Evolutionary conservation across 2,329 filamentous ascomycete species (phyloP).

Genomic region (Colletotrichum sp.): DNA sequence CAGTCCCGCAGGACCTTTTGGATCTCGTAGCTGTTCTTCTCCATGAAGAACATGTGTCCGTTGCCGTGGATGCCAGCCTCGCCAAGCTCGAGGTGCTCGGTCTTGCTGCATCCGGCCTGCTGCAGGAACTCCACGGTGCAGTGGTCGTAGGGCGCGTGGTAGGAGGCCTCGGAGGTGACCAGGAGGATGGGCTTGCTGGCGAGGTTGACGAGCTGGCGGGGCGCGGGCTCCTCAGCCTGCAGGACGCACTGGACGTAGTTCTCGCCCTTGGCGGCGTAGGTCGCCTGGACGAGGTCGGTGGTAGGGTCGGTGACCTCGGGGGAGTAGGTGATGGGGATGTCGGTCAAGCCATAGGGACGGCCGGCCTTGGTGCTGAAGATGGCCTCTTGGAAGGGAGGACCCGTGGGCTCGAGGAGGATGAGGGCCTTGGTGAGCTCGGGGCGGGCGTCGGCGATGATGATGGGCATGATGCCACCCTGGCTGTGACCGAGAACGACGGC

Average conservation of each 20-base stretch:
- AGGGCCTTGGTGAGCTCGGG: slow-evolving; percentile 45
- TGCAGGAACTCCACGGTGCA: slow-evolving; percentile 43
- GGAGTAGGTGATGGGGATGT: slow-evolving; percentile 52
- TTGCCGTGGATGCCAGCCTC: slow-evolving; percentile 47
- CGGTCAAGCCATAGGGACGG: slow-evolving; percentile 50
- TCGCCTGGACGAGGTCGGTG: slow-evolving; percentile 35
- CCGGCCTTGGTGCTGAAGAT: slow-evolving; percentile 37
- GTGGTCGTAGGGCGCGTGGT: slow-evolving; percentile 51
- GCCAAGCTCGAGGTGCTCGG: slow-evolving; percentile 39
- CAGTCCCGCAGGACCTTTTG: slow-evolving; percentile 27
- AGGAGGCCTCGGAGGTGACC: slow-evolving; percentile 47
- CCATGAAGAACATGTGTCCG: slow-evolving; percentile 53
- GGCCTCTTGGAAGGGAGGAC: slow-evolving; percentile 50
- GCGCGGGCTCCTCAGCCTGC: slow-evolving; percentile 37
- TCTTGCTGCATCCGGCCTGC: slow-evolving; percentile 43
- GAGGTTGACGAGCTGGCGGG: slow-evolving; percentile 41
- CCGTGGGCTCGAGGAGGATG: slow-evolving; percentile 49
- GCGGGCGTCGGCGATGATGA: slow-evolving; percentile 45
- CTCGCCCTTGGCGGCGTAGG: slow-evolving; percentile 25
- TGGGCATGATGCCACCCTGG: slow-evolving; percentile 46
- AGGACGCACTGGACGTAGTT: slow-evolving; percentile 32
- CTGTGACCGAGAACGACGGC: slow-evolving; percentile 49
- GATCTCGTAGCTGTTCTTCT: slow-evolving; percentile 50
- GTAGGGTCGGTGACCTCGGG: slow-evolving; percentile 43
- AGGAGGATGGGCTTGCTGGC: slow-evolving; percentile 38